These are phyloP conservation scores for Colletotrichum shisoi DNA, from an alignment of 2,329 filamentous ascomycete genomes.

Conservation along the genomic window DNA sequence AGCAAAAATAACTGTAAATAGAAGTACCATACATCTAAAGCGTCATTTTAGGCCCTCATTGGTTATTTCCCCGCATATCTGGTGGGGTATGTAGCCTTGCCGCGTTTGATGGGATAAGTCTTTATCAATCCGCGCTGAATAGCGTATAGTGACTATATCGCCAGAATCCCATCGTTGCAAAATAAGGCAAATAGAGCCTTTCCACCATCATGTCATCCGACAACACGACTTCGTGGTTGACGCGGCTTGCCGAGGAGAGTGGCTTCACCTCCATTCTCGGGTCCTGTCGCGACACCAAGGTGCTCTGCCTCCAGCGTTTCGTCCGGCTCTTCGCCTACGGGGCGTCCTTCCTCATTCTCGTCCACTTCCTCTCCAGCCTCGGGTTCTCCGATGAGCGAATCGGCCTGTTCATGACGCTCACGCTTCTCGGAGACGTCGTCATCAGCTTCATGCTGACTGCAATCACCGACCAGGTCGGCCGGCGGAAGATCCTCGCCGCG, in stretches of 20 bases:
- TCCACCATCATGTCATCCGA: conserved; percentile 18
- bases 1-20: too few species aligned
- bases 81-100: too few species aligned
- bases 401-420: conserved; percentile 72
- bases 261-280: conserved; percentile 55
- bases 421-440: conserved; percentile 65
- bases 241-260: conserved; percentile 49
- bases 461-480: conserved; percentile 65
- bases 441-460: conserved; percentile 67
- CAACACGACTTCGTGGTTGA: conserved; percentile 19
- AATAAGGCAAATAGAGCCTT: too few species aligned
- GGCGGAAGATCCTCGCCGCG: conserved; percentile 60
- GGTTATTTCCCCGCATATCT: too few species aligned
- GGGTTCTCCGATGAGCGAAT: conserved; percentile 60
- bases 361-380: conserved; percentile 62
- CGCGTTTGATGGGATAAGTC: too few species aligned
- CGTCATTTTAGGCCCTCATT: too few species aligned
- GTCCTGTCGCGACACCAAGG: conserved; percentile 60
- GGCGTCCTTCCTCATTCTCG: conserved; percentile 64
- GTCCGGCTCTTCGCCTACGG: conserved; percentile 71
- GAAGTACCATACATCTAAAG: too few species aligned
- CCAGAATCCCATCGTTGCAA: neutral
- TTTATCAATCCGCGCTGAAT: too few species aligned
- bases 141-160: neutral
- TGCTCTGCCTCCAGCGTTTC: conserved; percentile 67